Conservation (phyloP, 306 rosid genomes). For the Casuarina equisetifolia region DNA sequence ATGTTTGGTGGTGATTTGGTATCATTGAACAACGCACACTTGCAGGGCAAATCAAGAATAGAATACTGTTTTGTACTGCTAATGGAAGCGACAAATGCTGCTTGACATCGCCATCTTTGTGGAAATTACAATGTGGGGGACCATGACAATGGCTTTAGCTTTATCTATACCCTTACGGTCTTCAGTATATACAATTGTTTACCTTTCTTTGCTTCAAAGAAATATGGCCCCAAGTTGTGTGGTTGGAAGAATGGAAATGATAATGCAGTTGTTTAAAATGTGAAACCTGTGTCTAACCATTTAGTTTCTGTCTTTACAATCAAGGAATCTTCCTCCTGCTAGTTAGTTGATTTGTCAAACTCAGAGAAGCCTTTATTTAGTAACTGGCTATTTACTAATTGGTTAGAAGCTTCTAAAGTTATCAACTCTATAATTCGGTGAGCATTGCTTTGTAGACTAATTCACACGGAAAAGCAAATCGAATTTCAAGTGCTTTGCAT, state of each 20-base stretch:
- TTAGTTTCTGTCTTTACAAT: not conserved
- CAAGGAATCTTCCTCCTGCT: not conserved
- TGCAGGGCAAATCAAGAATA: not conserved
- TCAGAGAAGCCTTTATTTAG: not conserved
- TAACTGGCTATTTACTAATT: too few species aligned
- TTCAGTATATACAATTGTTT: too few species aligned
- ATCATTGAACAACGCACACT: not conserved
- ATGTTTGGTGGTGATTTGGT: not conserved
- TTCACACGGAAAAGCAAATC: constrained; percentile 1
- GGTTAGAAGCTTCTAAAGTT: too few species aligned
- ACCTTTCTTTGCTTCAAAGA: not conserved
- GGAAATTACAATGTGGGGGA: not conserved
- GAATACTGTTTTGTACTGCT: not conserved
- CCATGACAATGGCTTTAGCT: not conserved
- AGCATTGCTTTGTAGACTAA: not conserved
- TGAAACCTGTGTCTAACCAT: not conserved
- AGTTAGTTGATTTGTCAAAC: not conserved
- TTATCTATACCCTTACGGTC: not conserved
- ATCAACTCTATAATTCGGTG: too few species aligned
- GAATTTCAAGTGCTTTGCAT: not conserved
- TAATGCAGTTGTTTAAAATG: not conserved
- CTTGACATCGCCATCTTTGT: not conserved
- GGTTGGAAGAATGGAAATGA: not conserved
- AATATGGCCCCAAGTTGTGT: not conserved
- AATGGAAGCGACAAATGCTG: not conserved